A percentile compares a stretch with the other conserved stretches of the same genome.
Conservation (phyloP, 495 filamentous ascomycete species). For the Terfezia boudieri region DNA sequence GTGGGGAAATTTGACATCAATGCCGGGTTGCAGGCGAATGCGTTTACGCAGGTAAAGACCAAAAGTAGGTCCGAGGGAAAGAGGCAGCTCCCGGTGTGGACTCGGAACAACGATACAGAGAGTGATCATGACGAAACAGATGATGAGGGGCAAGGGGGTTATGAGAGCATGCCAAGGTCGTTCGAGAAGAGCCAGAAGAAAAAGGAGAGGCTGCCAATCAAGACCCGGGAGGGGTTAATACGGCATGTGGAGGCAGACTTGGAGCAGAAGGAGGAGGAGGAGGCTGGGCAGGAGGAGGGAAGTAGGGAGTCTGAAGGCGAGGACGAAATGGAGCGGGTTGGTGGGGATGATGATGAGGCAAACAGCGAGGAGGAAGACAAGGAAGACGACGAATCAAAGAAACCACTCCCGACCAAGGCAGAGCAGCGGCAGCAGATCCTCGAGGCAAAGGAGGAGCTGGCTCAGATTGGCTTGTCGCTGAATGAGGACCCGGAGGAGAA, state of each 20-base stretch:
- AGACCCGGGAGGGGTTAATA: constrained; percentile 50
- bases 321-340: constrained; percentile 15
- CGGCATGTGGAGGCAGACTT: constrained; percentile 32
- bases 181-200: constrained; percentile 40
- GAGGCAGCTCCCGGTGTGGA: neutral
- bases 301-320: constrained; percentile 23
- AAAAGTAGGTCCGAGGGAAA: neutral
- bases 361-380: constrained; percentile 20
- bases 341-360: too few species aligned
- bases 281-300: constrained; percentile 25
- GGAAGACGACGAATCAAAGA: constrained; percentile 28
- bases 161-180: constrained; percentile 61
- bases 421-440: constrained; percentile 41
- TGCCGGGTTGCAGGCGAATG: neutral
- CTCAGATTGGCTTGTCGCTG: constrained; percentile 52
- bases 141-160: constrained; percentile 18
- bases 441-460: constrained; percentile 79
- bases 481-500: constrained; percentile 92
- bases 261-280: constrained; percentile 24
- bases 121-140: neutral
- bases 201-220: constrained; percentile 57
- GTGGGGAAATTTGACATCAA: neutral
- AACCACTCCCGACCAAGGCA: too few species aligned
- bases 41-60: neutral
- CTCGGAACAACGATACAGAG: neutral